Base-by-base conservation (phyloP, 176 grass and related monocot species). In the Neostapfia colusana region DNA sequence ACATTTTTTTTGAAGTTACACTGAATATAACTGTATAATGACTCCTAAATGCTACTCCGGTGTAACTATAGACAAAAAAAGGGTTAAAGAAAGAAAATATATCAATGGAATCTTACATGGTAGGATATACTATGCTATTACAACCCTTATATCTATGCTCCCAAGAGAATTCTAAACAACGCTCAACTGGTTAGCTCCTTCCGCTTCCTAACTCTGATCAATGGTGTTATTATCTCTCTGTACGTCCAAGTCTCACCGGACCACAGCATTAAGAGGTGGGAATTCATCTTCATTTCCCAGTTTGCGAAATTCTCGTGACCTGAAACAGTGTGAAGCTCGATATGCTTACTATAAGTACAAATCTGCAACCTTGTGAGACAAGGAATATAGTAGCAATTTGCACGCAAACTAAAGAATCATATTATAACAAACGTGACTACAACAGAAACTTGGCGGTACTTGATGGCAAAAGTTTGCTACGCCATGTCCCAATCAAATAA, bases 271-370 rank as follows among this genome's bases (percentile, higher is more conserved):
- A 25, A 92, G 89, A 64, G 89, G 89, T 65, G 93, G 87, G 75
- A 90, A 96, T 69, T 90, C 84, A 9, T 76, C 80, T 59, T 96
- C 89, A 63, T 88, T 85, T 64, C 81, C 88, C 40, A 87, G 65
- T 59, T 83, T 82, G 77, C 87, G 83, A 37, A 81, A 69, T 46
- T 38, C 73, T 28, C 40, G 71, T 45, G 83, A 82, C 75, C 93
- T 96, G 75, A 75, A 74, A 79, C 51, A 83, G 34, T 20, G 39
- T 12, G 34, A 37, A 42, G 63, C 27, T 63, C 69, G 24, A 18
- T 27, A 72, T 48, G 65, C 53, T 70, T 34, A 49, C 39, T 63
- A 24, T 12, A 34, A 20, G 14, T 23, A 65, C 61, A 49, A 5
- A 64, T 25, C 12, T 23, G 26, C 25, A 48, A 34, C 42, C 7